Percentiles rank a stretch among this genome's conserved stretches.
Conservation (phyloP, 257 asterid genomes). For the Ehretia macrophylla region DNA sequence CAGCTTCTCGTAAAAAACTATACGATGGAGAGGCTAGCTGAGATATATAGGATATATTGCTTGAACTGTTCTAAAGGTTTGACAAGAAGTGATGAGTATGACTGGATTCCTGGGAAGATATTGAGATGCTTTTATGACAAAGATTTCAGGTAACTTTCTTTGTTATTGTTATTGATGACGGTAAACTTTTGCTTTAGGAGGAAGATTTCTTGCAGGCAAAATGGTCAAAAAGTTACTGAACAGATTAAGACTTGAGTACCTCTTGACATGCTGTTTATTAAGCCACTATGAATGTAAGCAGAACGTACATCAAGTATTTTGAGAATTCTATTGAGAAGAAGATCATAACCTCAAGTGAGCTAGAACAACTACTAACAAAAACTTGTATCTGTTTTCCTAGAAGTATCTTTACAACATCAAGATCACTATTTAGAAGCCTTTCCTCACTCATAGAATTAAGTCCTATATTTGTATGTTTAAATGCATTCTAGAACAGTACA, state of each 20-base stretch:
- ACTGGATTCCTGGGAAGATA: slow-evolving; percentile 89
- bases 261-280: too few relatives aligned
- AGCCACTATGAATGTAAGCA: too few relatives aligned
- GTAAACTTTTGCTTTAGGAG: not conserved
- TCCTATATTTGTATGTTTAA: too few relatives aligned
- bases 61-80: slow-evolving; percentile 35
- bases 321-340: too few relatives aligned
- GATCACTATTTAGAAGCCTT: not conserved
- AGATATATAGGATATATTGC: slow-evolving; percentile 74
- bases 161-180: slow-evolving; percentile 2
- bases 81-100: slow-evolving; percentile 47
- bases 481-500: not conserved
- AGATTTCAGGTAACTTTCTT: slow-evolving; percentile 77
- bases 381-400: not conserved
- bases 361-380: not conserved
- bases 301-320: too few relatives aligned
- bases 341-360: not conserved
- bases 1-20: slow-evolving; percentile 84
- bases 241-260: too few relatives aligned
- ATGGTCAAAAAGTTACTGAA: too few relatives aligned
- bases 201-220: not conserved
- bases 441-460: not conserved
- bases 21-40: slow-evolving; percentile 91
- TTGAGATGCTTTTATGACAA: slow-evolving; percentile 94
- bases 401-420: not conserved